Evolutionary conservation across 345 rosid genomes (phyloP).

Genomic region (Laguncularia racemosa): DNA sequence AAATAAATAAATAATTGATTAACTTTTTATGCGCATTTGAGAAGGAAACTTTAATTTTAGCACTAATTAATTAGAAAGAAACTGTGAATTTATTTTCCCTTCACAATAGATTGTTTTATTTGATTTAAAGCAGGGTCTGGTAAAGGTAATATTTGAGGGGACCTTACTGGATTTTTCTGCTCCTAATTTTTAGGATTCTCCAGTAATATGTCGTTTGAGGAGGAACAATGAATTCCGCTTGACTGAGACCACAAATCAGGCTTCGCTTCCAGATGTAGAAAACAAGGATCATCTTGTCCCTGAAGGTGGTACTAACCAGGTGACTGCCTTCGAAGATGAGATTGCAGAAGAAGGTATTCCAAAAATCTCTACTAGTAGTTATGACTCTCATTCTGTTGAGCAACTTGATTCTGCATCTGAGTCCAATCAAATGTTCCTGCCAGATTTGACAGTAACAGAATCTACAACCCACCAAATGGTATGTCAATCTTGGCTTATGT

Average conservation of each 20-base stretch:
- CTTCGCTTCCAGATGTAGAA: constrained; percentile 13
- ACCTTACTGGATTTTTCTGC: background rate
- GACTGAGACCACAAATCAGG: constrained; percentile 17
- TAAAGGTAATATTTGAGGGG: background rate
- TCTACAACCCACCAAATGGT: constrained; percentile 50
- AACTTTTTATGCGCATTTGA: too few species aligned
- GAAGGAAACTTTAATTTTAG: too few species aligned
- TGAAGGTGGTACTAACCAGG: constrained; percentile 23
- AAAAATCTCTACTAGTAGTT: constrained; percentile 29
- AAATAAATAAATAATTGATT: too few species aligned
- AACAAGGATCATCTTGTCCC: constrained; percentile 11
- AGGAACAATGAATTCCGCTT: constrained; percentile 48
- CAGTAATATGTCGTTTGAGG: constrained; percentile 80
- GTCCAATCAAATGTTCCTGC: constrained; percentile 28
- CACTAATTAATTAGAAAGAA: too few species aligned
- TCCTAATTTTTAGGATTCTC: constrained; percentile 41
- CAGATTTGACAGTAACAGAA: constrained; percentile 28
- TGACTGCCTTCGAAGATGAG: constrained; percentile 22
- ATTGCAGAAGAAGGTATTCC: constrained; percentile 22
- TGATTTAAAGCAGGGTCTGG: background rate
- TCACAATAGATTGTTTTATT: background rate
- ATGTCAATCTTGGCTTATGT: background rate
- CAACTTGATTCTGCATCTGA: constrained; percentile 38
- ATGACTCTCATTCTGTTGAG: constrained; percentile 49
- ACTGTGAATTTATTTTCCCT: too few species aligned